Evolutionary conservation across 2,329 filamentous ascomycete genomes (phyloP), one percentile per base, ranked within the genome.

Genomic region (Gnomoniopsis smithogilvyi): DNA sequence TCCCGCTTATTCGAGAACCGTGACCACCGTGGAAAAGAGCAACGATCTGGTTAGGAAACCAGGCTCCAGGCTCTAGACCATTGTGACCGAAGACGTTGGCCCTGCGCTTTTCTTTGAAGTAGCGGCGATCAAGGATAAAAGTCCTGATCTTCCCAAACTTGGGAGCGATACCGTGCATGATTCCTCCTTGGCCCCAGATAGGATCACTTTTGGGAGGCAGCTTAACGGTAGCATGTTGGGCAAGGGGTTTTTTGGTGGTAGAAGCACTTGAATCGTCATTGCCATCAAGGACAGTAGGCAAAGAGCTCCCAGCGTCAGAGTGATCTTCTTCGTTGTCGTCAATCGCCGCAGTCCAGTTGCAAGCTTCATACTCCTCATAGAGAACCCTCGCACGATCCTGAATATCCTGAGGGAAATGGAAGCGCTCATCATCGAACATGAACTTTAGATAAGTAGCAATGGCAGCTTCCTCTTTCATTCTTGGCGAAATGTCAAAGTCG

Each of bases 21-120:
- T 86, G 84, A 0, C 79, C 82, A 3, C 83, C 82, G 56, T 81
- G 76, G 14, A 80, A 77, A 0, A 84, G 67, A 0, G 80, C 75
- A 11, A 74, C 77, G 0, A 81, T 69, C 61, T 83, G 82, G 0
- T 73, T 73, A 0, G 83, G 81, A 75, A 76, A 86, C 83, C 83
- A 86, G 33, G 78, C 65, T 10, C 76, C 75, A 3, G 71, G 65
- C 0, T 2, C 14, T 2, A 75, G 64, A 4, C 68, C 68, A 63
- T 77, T 78, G 62, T 74, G 61, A 15, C 69, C 66, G 46, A 64
- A 62, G 0, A 67, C 59, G 4, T 64, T 58, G 10, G 65, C 62
- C 2, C 51, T 12, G 1, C 55, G 62, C 45, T 65, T 61, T 15
- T 54, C 12, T 30, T 24, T 15, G 10, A 56, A 14, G 47, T 59